These are phyloP conservation scores for Xerocomus alliaceus DNA, from an alignment of 1,284 basidiomycete genomes.

Conservation along the genomic window DNA sequence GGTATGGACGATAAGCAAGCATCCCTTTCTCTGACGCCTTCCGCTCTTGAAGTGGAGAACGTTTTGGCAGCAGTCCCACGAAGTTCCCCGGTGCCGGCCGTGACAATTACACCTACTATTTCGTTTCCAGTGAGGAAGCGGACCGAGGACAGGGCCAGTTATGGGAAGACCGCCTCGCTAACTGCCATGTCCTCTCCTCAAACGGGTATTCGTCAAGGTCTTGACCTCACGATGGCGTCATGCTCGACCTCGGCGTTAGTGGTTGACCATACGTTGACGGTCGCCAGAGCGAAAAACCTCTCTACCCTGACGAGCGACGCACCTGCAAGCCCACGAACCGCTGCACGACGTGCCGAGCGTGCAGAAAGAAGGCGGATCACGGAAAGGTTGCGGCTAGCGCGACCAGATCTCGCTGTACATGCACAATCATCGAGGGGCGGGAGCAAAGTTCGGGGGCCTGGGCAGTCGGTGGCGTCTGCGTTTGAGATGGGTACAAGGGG, in stretches of 20 bases:
- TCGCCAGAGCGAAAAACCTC: neutral
- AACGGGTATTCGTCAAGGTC: neutral
- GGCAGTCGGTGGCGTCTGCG: neutral
- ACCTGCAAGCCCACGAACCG: conserved; percentile 26
- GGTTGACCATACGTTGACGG: neutral
- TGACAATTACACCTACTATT: conserved; percentile 21
- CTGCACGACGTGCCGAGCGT: conserved; percentile 24
- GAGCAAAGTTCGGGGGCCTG: neutral
- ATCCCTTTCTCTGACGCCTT: neutral
- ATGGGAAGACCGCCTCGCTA: conserved; percentile 11
- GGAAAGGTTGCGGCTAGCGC: conserved; percentile 37
- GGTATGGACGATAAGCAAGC: neutral
- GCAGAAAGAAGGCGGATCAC: conserved; percentile 33
- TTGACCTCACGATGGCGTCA: neutral
- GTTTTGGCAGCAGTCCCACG: neutral
- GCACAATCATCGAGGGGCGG: neutral
- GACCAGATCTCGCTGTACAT: conserved; percentile 36
- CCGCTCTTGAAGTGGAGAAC: neutral
- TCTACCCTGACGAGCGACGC: neutral
- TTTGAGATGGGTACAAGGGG: neutral
- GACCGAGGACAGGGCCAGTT: neutral
- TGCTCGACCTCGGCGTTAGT: conserved; percentile 1
- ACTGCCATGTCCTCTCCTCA: neutral
- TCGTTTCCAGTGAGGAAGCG: conserved; percentile 33
- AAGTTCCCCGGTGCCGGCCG: neutral